Evolutionary conservation across 768 basidiomycete species (phyloP).

Genomic region (Hemileccinum impolitum): DNA sequence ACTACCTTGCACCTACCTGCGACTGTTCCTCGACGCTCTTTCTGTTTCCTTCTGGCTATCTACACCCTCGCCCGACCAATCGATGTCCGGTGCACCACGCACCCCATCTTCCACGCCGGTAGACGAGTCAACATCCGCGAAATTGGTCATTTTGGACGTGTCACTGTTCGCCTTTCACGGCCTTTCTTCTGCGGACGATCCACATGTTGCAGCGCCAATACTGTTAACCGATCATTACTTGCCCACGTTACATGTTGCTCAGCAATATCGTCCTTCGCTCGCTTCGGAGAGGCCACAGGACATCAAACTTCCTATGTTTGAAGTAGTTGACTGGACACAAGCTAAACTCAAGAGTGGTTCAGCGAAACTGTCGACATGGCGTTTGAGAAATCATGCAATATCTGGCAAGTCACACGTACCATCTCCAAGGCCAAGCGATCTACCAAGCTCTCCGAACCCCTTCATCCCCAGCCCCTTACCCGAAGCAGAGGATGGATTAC

Average conservation of each 20-base stretch:
- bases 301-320: constrained; percentile 50
- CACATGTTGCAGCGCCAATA: constrained; percentile 53
- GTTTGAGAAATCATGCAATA: constrained; percentile 38
- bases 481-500: constrained; percentile 12
- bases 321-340: constrained; percentile 61
- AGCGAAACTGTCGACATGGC: constrained; percentile 63
- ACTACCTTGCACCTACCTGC: constrained; percentile 48
- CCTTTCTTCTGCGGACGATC: constrained; percentile 15
- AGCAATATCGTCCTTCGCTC: constrained; percentile 42
- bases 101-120: not conserved
- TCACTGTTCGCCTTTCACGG: constrained; percentile 54
- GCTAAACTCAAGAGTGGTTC: constrained; percentile 37
- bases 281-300: constrained; percentile 17
- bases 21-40: constrained; percentile 46
- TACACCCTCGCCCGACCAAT: constrained; percentile 3
- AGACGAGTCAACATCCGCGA: constrained; percentile 11
- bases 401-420: constrained; percentile 18
- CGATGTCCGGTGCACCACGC: constrained; percentile 1
- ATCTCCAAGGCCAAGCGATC: constrained; percentile 12
- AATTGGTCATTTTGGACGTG: constrained; percentile 40
- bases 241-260: constrained; percentile 48
- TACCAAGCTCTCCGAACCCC: constrained; percentile 16
- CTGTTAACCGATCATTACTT: constrained; percentile 74
- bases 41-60: constrained; percentile 17
- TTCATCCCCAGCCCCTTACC: constrained; percentile 18